phyloP scores from a whole-genome alignment of 371 early-diverging fungal genomes.

The Apophysomyces ossiformis region DNA sequence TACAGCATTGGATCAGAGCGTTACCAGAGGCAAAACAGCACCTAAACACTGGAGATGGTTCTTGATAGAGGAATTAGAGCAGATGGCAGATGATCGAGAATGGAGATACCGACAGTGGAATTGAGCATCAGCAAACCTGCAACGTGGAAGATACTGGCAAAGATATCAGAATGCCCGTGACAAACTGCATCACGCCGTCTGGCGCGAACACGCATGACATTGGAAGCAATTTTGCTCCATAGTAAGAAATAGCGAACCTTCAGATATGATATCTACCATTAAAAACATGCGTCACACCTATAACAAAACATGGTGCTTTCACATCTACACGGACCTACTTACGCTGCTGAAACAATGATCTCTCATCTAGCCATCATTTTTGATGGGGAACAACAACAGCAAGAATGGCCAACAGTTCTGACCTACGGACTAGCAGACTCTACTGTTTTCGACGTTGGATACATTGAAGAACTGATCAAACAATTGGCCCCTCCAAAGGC shows the following conservation, averaged over 20 bases:
- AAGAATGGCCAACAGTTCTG: neutral
- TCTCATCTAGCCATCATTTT: neutral
- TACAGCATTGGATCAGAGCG: neutral
- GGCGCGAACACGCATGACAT: neutral
- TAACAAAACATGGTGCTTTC: neutral
- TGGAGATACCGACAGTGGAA: neutral
- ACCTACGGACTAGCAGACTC: neutral
- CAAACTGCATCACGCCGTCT: neutral
- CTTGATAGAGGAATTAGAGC: neutral
- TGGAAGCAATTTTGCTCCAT: neutral
- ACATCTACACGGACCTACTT: too few species aligned
- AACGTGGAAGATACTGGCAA: neutral
- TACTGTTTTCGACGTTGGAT: neutral
- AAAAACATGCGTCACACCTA: neutral
- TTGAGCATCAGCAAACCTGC: neutral
- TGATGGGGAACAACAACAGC: neutral
- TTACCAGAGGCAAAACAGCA: neutral
- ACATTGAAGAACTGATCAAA: neutral
- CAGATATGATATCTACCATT: neutral
- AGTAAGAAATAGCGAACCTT: neutral
- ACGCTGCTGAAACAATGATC: too few species aligned
- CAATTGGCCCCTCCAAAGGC: constrained; percentile 18
- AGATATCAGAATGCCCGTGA: neutral
- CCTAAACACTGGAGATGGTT: neutral
- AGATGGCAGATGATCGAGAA: neutral